Base-by-base conservation (phyloP, 192 early-diverging fungal species). In the Mortierella antarctica region DNA sequence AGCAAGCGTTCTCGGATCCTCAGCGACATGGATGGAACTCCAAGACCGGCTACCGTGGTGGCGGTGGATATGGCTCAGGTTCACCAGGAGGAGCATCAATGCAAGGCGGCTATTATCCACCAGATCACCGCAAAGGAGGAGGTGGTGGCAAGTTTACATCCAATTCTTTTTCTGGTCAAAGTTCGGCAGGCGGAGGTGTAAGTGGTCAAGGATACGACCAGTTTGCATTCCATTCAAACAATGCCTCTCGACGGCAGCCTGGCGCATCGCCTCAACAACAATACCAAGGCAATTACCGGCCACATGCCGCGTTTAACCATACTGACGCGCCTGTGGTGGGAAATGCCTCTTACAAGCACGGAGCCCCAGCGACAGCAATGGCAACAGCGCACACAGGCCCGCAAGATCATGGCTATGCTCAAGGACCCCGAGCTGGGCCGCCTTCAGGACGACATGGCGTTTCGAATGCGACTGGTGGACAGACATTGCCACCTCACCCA, bases 1-100 rank as follows among this genome's bases (percentile, higher is more conserved):
- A 50, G n/a, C 40, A 53, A 6, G 4, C 42, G 2, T 55, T 20
- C 13, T 56, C 48, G 17, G 76, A 79, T 17, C 69, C 67, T 6
- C 48, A 55, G 39, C 57, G 77, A 20, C 14, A 44, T 2, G 77
- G 77, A 8, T 72, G 77, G 70, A 23, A 44, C 31, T 40, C 68
- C 7, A 78, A 78, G 42, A 15, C 63, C 7, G 72, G 64, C 20
- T 80, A 72, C 55, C 23, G 65, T 41, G 52, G 66, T 48, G 65
- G 64, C 6, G 64, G 58, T 11, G 59, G 21, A 2, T 62, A 58
- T 10, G 57, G 57, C 9, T 21, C 70, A 8, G 41, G 50, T 13
- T 40, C 42, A 3, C 53, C 15, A 40, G 60, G 65, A 57, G 54
- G 40, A 6, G 47, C 11, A 18, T 9, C 54, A 47, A n/a, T 52